Percentiles rank a stretch among this genome's conserved stretches.
phyloP scores from a whole-genome alignment of 2,329 filamentous ascomycete species.

The Phialophora tarda region DNA sequence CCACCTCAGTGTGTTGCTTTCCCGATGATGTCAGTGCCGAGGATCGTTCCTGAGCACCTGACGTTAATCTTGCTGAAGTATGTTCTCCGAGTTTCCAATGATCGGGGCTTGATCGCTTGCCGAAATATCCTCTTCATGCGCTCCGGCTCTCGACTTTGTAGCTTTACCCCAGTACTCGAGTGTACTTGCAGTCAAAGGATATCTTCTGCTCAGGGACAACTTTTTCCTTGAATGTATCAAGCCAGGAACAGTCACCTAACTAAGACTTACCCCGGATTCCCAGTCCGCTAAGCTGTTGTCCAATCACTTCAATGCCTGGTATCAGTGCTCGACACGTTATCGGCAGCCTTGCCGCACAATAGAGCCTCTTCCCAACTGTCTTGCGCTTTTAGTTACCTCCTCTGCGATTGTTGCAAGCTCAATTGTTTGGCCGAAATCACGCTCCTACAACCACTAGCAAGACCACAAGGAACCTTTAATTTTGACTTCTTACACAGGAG shows the following conservation, averaged over 20 bases:
- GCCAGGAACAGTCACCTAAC: constrained; percentile 4
- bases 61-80: constrained; percentile 15
- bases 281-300: constrained; percentile 18
- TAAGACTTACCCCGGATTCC: constrained; percentile 27
- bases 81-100: constrained; percentile 14
- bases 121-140: background rate
- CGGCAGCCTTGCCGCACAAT: constrained; percentile 7
- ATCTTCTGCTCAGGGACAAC: background rate
- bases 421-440: background rate
- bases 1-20: background rate
- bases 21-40: constrained; percentile 33
- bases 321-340: constrained; percentile 11
- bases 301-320: constrained; percentile 23
- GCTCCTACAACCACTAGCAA: background rate
- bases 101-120: background rate
- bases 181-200: background rate
- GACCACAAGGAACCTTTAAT: background rate
- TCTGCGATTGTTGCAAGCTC: background rate
- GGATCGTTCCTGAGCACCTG: constrained; percentile 18
- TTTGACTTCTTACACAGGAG: background rate
- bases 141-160: background rate
- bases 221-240: background rate
- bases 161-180: no score
- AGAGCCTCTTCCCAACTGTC: background rate
- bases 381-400: background rate